Evolutionary conservation across 192 early-diverging fungal species (phyloP).

Genomic region (Coemansia sp.): DNA sequence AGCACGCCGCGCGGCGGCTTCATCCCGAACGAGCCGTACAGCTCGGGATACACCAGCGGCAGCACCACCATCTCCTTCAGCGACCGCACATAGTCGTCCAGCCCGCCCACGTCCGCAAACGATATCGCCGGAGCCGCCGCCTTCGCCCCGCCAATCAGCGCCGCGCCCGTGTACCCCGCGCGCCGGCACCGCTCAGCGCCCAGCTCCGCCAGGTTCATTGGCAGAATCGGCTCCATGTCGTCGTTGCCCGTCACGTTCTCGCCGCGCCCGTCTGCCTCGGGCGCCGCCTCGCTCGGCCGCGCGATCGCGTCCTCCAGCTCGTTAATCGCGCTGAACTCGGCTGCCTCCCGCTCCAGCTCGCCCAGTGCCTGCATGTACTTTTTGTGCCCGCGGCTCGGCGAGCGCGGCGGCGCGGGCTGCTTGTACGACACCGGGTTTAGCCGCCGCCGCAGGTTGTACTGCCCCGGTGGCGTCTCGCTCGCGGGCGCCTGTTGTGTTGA

Average conservation of each 20-base stretch:
- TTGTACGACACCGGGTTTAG: constrained; percentile 5
- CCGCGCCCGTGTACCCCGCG: constrained; percentile 2
- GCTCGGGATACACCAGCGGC: constrained; percentile 67
- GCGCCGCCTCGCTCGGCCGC: not conserved
- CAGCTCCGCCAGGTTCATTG: constrained; percentile 18
- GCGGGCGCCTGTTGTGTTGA: not conserved
- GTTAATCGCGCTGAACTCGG: constrained; percentile 1
- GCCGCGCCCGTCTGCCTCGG: not conserved
- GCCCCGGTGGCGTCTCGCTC: not conserved
- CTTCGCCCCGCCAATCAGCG: not conserved
- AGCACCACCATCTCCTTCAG: constrained; percentile 83
- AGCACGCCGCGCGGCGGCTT: constrained; percentile 85
- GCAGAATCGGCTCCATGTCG: constrained; percentile 18
- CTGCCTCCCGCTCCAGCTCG: constrained; percentile 5
- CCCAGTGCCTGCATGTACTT: not conserved
- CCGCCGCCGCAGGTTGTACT: constrained; percentile 20
- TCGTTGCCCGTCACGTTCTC: constrained; percentile 2
- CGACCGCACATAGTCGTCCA: constrained; percentile 65
- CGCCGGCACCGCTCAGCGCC: constrained; percentile 19
- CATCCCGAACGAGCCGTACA: constrained; percentile 72
- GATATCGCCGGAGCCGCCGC: not conserved
- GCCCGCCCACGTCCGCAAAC: constrained; percentile 60
- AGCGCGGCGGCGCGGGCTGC: not conserved
- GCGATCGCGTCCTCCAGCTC: constrained; percentile 8
- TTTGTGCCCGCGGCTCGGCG: not conserved